Percentiles rank a stretch among this genome's conserved stretches.
These are phyloP conservation scores for Rhizophagus clarus DNA, from an alignment of 192 early-diverging fungal genomes.

Conservation along the genomic window DNA sequence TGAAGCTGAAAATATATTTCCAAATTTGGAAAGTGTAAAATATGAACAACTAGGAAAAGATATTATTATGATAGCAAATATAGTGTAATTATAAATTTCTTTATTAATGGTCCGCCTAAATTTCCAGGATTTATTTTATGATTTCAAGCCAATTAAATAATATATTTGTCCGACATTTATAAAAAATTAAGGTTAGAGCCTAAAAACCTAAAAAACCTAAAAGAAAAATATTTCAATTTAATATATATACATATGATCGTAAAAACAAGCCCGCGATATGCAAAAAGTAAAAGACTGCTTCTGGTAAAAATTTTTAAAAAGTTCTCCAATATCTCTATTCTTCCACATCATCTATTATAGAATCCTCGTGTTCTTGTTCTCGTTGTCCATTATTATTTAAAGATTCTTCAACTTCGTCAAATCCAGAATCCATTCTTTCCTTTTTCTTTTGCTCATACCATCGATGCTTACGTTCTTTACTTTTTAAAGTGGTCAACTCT, in stretches of 20 bases:
- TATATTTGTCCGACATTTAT: too few relatives aligned
- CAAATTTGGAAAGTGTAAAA: background rate
- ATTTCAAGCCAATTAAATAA: too few relatives aligned
- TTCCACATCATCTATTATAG: background rate
- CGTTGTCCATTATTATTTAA: background rate
- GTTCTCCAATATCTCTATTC: background rate
- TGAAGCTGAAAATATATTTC: background rate
- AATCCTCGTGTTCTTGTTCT: background rate
- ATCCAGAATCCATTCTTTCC: background rate
- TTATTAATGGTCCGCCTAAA: too few relatives aligned
- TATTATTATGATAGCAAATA: background rate
- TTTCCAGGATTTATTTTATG: too few relatives aligned
- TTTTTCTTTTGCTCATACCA: slow-evolving; percentile 59
- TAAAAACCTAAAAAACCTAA: too few relatives aligned
- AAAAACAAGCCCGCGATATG: too few relatives aligned
- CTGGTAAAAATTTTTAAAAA: too few relatives aligned
- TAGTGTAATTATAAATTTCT: background rate
- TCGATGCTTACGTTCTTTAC: slow-evolving; percentile 62
- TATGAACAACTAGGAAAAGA: background rate
- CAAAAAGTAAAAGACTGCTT: too few relatives aligned
- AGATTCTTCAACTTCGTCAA: too few relatives aligned
- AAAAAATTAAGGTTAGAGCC: too few relatives aligned
- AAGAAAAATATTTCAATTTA: too few relatives aligned
- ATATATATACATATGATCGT: too few relatives aligned
- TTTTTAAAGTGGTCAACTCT: slow-evolving; percentile 43